These are phyloP conservation scores for Barnettozyma sp. DNA, from an alignment of 805 yeast genomes.

Conservation along the genomic window DNA sequence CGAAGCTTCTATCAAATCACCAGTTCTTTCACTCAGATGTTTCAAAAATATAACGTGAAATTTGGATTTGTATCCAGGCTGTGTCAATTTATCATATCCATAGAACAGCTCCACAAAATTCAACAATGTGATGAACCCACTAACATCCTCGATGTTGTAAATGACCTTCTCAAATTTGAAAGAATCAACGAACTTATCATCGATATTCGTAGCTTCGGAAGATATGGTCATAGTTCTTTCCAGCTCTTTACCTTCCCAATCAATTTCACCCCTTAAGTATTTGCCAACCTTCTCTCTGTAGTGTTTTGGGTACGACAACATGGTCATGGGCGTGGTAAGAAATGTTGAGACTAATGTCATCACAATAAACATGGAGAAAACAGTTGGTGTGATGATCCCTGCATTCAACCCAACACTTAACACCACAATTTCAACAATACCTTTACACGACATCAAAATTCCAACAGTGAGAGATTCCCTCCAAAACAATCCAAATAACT, in stretches of 20 bases:
- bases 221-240: constrained; percentile 8
- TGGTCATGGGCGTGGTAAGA: constrained; percentile 70
- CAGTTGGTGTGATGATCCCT: constrained; percentile 53
- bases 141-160: constrained; percentile 22
- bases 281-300: constrained; percentile 46
- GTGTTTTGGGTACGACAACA: constrained; percentile 51
- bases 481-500: constrained; percentile 54
- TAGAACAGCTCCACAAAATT: constrained; percentile 22
- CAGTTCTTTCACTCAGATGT: constrained; percentile 58
- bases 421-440: constrained; percentile 80
- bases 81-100: constrained; percentile 23
- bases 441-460: constrained; percentile 80
- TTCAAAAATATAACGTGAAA: constrained; percentile 51
- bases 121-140: constrained; percentile 19
- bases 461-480: constrained; percentile 75
- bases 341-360: constrained; percentile 79
- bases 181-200: constrained; percentile 8
- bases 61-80: constrained; percentile 23
- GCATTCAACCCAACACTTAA: constrained; percentile 68
- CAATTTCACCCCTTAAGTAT: constrained; percentile 24
- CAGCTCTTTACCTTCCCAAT: constrained; percentile 26
- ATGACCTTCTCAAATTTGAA: constrained; percentile 17
- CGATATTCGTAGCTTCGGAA: constrained; percentile 6
- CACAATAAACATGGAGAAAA: constrained; percentile 73
- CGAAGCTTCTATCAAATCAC: constrained; percentile 64